Base-by-base conservation (phyloP, 2,329 filamentous ascomycete species). In the Beauveria scarabaeidicola region DNA sequence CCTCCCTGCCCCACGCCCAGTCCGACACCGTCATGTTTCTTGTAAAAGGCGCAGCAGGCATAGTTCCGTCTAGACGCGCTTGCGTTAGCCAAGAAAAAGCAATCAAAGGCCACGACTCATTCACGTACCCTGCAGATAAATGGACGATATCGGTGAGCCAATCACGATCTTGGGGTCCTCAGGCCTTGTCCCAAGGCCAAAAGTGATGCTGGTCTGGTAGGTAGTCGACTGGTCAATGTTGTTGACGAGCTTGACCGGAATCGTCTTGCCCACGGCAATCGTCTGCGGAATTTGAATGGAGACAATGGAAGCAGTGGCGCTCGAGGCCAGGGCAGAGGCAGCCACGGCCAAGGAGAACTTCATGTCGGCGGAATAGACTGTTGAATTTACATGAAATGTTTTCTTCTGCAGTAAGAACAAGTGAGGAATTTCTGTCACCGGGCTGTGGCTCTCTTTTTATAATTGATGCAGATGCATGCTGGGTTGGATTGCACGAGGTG, bases 201-300 rank as follows among this genome's bases (percentile, higher is more conserved):
- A 52, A 1, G 36, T 38, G n/a, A 59, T 59, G 19, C 46, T 38
- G 8, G 41, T 38, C 13, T 59, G 38, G 25, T 58, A 59, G 32
- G 38, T 44, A 27, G n/a, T 59, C 3, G 48, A 44, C 56, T 52
- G 47, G 40, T 59, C 48, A 40, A 59, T 59, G 19, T 59, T 59
- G 27, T 59, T 59, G 56, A 52, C 23, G 38, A 59, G 47, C 15
- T 38, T 52, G 21, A 52, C 48, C 6, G 56, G 43, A 9, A 59
- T 40, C 3, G 10, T 13, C 5, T 46, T 32, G 47, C 29, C 27
- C 2, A 36, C 4, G 17, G n/a, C 38, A 52, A 59, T 52, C 11
- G 21, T 40, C 13, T 46, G 17, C 4, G 48, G 56, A 5, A 59
- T 38, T 11, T 50, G 23, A 19, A 59, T 59, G 13, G 47, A 52